Base-by-base conservation (phyloP, 345 rosid species). In the Corymbia maculata region DNA sequence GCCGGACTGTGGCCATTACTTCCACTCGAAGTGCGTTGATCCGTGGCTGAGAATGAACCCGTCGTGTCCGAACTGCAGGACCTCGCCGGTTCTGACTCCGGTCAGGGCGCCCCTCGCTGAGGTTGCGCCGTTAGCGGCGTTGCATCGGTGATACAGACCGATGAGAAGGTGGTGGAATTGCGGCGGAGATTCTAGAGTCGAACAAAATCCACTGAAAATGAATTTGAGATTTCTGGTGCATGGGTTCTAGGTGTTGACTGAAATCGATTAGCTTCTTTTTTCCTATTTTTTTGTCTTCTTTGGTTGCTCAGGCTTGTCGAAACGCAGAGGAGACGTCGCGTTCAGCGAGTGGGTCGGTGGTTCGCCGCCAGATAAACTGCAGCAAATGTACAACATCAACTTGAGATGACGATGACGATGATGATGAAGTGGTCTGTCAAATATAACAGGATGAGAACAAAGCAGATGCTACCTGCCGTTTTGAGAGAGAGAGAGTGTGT, bases 71-170 rank as follows among this genome's bases (percentile, higher is more conserved):
- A 55, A 55, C 28, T 55, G 61, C 61, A 55, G 28, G 61, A 55
- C 61, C 61, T 55, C 21, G 28, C 24, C 9, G 61, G 28, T 55
- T 55, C 61, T 28, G 9, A 55, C 61, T 55, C 28, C 6, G 61
- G 61, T 9, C 61, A 22, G 61, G 28, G 21, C 28, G 4, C 61
- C 61, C 61, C 61, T 55, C 1, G 28, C 61, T 55, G 61, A 55
- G 61, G 28, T 55, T 0, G 61, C 0, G 13, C 61, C 61, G 21
- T 55, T 0, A 26, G 61, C 5, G 12, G 4, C 61, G 28, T 55
- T 4, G 61, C 61, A 1, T 26, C 61, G 6, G 61, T 55, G 61
- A 22, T 55, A 22, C 61, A 9, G 61, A 55, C 61, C 24, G 61
- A 55, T 22, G 12, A 55, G 61, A 55, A 55, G 61, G 61, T 1